Conservation (phyloP, 2,329 filamentous ascomycete genomes). For the Epichloe baconii region DNA sequence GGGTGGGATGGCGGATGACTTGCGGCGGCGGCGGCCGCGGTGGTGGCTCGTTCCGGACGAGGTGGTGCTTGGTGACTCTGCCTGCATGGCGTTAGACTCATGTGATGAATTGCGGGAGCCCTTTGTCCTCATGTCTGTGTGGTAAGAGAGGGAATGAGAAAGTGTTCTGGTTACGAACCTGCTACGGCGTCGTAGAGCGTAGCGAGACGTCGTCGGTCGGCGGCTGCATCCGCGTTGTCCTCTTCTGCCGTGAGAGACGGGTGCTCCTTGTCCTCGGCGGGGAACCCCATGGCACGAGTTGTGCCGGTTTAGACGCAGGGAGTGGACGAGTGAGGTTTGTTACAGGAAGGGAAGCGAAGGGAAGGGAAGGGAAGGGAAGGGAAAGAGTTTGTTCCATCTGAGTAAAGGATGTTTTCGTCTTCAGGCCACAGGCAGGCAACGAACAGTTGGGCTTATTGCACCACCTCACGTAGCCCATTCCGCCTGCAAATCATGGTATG, state of each 20-base stretch:
- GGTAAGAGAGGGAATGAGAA: too few relatives aligned
- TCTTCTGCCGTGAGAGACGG: constrained; percentile 3
- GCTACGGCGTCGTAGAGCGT: constrained; percentile 64
- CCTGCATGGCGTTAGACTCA: constrained; percentile 17
- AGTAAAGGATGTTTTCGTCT: neutral
- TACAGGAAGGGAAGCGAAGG: too few relatives aligned
- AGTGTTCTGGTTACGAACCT: constrained; percentile 26
- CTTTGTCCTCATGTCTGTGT: too few relatives aligned
- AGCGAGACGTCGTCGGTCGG: constrained; percentile 22
- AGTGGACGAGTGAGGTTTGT: too few relatives aligned
- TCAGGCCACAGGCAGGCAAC: neutral
- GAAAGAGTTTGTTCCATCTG: too few relatives aligned
- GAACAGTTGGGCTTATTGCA: neutral
- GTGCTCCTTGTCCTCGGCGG: neutral
- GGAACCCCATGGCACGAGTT: neutral
- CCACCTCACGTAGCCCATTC: neutral
- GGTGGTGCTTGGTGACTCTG: constrained; percentile 16
- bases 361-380: too few relatives aligned
- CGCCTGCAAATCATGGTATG: neutral
- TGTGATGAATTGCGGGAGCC: constrained; percentile 1
- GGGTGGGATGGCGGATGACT: constrained; percentile 15
- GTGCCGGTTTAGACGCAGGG: too few relatives aligned
- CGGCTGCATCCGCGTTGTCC: neutral
- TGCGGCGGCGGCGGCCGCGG: neutral
- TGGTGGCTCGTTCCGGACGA: constrained; percentile 9